Evolutionary conservation across 306 rosid species (phyloP).

Genomic region (Trifolium pratense): DNA sequence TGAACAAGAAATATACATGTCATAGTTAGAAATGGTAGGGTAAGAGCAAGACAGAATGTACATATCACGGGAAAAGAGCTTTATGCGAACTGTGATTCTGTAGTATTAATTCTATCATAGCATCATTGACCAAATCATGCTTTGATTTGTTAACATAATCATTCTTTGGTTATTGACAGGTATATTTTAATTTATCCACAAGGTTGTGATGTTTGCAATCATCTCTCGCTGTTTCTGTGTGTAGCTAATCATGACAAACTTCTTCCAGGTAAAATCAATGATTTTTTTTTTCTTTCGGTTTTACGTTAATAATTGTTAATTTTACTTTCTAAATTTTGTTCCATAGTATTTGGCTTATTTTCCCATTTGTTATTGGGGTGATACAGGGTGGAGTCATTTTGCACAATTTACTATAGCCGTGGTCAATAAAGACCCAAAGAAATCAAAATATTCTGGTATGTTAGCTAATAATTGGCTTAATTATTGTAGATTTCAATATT

Average conservation of each 20-base stretch:
- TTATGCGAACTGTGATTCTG: conserved; percentile 17
- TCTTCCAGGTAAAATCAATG: conserved; percentile 77
- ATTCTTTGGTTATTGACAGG: conserved; percentile 61
- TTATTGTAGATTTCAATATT: conserved; percentile 36
- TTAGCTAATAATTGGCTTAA: conserved; percentile 37
- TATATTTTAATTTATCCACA: conserved; percentile 97
- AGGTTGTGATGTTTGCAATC: conserved; percentile 98
- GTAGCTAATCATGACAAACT: conserved; percentile 98
- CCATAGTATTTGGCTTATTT: conserved; percentile 26
- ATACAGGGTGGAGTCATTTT: conserved; percentile 95
- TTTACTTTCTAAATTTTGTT: conserved; percentile 16
- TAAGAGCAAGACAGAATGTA: not conserved
- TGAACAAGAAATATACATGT: conserved; percentile 18
- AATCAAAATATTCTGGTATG: conserved; percentile 95
- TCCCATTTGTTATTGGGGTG: conserved; percentile 32
- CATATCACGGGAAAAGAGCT: conserved; percentile 19
- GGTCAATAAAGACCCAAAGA: conserved; percentile 93
- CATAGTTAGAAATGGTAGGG: not conserved
- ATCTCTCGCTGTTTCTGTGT: conserved; percentile 95
- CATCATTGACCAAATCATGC: conserved; percentile 7
- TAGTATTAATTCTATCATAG: conserved; percentile 14
- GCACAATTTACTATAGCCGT: conserved; percentile 97
- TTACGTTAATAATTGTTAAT: conserved; percentile 30
- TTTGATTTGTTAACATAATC: conserved; percentile 39
- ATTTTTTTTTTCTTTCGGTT: conserved; percentile 14